Conservation (phyloP, 371 early-diverging fungal genomes). For the Chytridium lagenaria region DNA sequence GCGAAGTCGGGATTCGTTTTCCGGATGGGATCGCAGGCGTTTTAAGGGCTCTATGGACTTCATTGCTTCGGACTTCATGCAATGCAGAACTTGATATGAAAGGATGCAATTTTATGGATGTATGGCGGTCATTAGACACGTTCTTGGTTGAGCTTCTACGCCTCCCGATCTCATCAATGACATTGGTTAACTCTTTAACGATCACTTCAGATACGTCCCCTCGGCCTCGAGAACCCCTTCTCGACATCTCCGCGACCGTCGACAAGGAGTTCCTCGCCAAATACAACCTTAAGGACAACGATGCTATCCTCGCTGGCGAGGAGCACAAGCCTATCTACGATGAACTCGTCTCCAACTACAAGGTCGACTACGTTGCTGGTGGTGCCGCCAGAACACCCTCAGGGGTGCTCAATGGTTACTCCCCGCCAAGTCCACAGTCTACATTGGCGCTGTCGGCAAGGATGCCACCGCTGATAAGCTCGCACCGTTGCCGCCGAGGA, state of each 20-base stretch:
- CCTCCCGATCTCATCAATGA: too few species aligned
- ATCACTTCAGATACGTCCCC: too few species aligned
- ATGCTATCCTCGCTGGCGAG: constrained; percentile 91
- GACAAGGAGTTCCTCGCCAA: constrained; percentile 74
- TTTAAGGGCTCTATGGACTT: background rate
- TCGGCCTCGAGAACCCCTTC: constrained; percentile 93
- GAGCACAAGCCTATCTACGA: constrained; percentile 83
- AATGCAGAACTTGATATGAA: background rate
- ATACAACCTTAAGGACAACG: constrained; percentile 89
- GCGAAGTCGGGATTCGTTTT: background rate
- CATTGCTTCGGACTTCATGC: background rate
- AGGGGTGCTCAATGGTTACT: constrained; percentile 81
- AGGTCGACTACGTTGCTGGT: constrained; percentile 89
- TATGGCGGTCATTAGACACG: background rate
- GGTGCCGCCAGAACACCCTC: constrained; percentile 96
- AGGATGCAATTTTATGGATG: too few species aligned
- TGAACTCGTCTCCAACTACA: constrained; percentile 74
- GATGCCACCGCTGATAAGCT: constrained; percentile 81
- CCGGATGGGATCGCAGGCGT: background rate
- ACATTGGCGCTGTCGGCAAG: constrained; percentile 89
- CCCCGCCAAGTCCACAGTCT: constrained; percentile 84
- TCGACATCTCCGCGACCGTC: constrained; percentile 91
- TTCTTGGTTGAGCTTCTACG: background rate
- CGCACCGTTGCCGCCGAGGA: constrained; percentile 79
- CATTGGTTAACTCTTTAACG: too few species aligned